Conservation (phyloP, 2,329 filamentous ascomycete genomes). For the Aureobasidium sp. region DNA sequence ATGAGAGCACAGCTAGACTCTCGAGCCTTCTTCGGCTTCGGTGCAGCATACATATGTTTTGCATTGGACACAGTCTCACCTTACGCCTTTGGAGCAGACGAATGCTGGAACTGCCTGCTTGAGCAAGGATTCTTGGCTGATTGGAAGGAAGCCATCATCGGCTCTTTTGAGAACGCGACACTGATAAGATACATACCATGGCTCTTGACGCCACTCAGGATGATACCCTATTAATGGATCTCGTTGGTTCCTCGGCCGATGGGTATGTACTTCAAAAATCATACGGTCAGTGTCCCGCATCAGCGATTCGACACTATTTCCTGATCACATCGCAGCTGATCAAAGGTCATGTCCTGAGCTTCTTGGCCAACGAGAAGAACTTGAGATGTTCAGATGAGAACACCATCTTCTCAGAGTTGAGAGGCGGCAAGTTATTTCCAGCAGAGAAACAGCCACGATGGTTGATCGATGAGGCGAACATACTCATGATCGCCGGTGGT, state of each 20-base stretch:
- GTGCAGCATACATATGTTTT: constrained; percentile 23
- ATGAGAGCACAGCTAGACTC: constrained; percentile 19
- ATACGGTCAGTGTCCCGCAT: neutral
- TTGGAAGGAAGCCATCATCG: constrained; percentile 20
- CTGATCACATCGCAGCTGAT: constrained; percentile 4
- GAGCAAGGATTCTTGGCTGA: constrained; percentile 23
- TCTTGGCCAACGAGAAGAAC: constrained; percentile 1
- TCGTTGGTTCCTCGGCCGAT: constrained; percentile 14
- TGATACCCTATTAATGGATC: constrained; percentile 18
- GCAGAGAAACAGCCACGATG: constrained; percentile 21
- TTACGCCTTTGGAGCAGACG: constrained; percentile 28
- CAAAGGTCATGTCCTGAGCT: neutral
- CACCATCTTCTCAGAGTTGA: constrained; percentile 23
- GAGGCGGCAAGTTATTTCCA: constrained; percentile 20
- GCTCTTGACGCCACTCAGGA: constrained; percentile 18
- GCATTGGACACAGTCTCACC: constrained; percentile 33
- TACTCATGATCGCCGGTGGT: constrained; percentile 23
- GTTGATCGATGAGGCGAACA: constrained; percentile 23
- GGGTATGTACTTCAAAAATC: constrained; percentile 15
- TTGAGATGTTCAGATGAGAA: neutral
- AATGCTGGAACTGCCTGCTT: constrained; percentile 20
- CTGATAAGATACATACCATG: constrained; percentile 20
- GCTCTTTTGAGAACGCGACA: constrained; percentile 14
- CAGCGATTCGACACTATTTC: neutral
- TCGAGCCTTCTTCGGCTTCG: constrained; percentile 18